Conservation (phyloP, 192 early-diverging fungal genomes). For the Coemansia sp. region DNA sequence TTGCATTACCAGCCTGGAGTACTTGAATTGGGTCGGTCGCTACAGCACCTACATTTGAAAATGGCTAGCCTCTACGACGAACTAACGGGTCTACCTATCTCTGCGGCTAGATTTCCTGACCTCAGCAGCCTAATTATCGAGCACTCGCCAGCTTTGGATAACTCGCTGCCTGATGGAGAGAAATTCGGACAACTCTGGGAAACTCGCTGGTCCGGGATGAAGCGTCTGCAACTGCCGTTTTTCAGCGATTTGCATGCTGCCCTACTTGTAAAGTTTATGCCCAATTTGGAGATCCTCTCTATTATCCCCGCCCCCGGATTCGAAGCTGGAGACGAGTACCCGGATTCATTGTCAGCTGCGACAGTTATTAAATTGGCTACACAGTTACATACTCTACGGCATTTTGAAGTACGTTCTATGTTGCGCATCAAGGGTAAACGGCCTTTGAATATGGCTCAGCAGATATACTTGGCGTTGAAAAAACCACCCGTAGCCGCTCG, state of each 20-base stretch:
- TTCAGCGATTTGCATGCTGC: slow-evolving; percentile 53
- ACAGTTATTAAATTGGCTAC: slow-evolving; percentile 44
- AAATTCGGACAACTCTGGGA: slow-evolving; percentile 58
- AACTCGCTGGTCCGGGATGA: slow-evolving; percentile 39
- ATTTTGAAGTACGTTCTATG: slow-evolving; percentile 50
- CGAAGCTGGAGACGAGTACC: slow-evolving; percentile 55
- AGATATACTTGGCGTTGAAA: slow-evolving; percentile 31
- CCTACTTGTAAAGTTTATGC: slow-evolving; percentile 52
- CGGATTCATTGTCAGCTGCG: slow-evolving; percentile 27
- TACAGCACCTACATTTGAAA: slow-evolving; percentile 53
- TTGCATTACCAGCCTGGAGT: slow-evolving; percentile 51
- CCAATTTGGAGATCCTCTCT: slow-evolving; percentile 51
- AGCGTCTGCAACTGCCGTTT: slow-evolving; percentile 53
- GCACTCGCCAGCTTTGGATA: slow-evolving; percentile 55
- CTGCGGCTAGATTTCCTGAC: slow-evolving; percentile 39
- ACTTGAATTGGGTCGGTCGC: slow-evolving; percentile 36
- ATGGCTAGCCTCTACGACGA: slow-evolving; percentile 56
- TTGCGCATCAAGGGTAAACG: slow-evolving; percentile 40
- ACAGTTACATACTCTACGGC: slow-evolving; percentile 43
- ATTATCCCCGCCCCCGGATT: slow-evolving; percentile 44
- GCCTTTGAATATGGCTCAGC: slow-evolving; percentile 45
- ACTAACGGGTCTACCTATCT: slow-evolving; percentile 48
- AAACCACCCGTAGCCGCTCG: slow-evolving; percentile 29
- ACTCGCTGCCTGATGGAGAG: slow-evolving; percentile 51
- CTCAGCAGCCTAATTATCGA: slow-evolving; percentile 53